Base-by-base conservation (phyloP, 805 yeast genomes). In the Vanderwaltozyma tropicalis region DNA sequence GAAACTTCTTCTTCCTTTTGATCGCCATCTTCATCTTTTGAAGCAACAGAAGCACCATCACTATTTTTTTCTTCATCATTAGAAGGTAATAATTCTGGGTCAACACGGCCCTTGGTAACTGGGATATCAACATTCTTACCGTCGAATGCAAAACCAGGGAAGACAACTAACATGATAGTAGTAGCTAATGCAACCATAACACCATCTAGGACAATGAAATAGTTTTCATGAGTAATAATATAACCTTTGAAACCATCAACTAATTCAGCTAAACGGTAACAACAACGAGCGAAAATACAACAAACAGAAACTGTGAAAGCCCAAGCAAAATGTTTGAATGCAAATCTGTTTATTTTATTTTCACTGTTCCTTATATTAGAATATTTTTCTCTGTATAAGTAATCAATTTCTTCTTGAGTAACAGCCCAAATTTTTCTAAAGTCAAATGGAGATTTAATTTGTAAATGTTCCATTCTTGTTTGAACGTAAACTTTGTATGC, bases 221-320 rank as follows among this genome's bases (percentile, higher is more conserved):
- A 77, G 32, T 63, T 57, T 53, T 80, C 86, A 38, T 71, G 74
- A 2, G 68, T 64, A 35, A 83, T 80, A 49, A 86, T 62, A 40
- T 58, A 66, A 1, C 94, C 89, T 9, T 52, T 41, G 81, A 88
- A 84, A 19, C 64, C 64, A 51, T 78, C 74, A 2, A 76, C 60
- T 40, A 86, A 64, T 59, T 86, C 95, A 28, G 74, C 68, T 25
- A 83, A 68, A 53, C 95, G 72, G 59, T 82, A 85, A 30, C 78
- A 63, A 46, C 88, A 80, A 52, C 95, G 71, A 19, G 74, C 63
- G 44, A 72, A 77, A 20, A 85, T 67, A 31, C 76, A 68, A 4
- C 72, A 19, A 3, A 76, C 74, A 1, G 80, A 64, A 6, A 59
- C 17, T 1, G 73, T 49, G 14, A 78, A 51, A 0, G 66, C 69